phyloP scores from a whole-genome alignment of 2,329 filamentous ascomycete species.

The Pezicula radicicola region DNA sequence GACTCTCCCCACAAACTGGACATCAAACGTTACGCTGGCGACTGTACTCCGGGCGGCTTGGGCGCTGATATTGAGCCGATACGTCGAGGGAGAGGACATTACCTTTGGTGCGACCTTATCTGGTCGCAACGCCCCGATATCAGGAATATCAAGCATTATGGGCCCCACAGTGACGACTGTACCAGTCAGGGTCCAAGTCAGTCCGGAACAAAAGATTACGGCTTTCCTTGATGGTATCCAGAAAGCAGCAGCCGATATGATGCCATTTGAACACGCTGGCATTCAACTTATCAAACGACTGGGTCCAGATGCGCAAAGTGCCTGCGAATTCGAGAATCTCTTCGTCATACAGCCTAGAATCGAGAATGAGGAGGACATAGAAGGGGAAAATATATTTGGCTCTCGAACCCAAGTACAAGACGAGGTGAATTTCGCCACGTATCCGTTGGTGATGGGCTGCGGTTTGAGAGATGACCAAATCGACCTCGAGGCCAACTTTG shows the following conservation, averaged over 20 bases:
- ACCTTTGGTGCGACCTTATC: conserved; percentile 10
- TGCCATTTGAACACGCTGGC: conserved; percentile 46
- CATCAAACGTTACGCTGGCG: no score
- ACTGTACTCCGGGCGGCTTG: conserved; percentile 36
- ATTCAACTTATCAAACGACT: no score
- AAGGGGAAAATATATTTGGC: no score
- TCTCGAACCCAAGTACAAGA: no score
- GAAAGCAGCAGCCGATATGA: conserved; percentile 38
- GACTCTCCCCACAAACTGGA: no score
- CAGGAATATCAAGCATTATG: conserved; percentile 35
- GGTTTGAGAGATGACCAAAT: no score
- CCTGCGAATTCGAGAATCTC: conserved; percentile 21
- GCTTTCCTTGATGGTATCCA: not conserved
- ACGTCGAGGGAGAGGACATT: conserved; percentile 33
- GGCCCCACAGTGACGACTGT: conserved; percentile 17
- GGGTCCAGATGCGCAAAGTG: conserved; percentile 2
- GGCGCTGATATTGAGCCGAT: no score
- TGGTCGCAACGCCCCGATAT: conserved; percentile 32
- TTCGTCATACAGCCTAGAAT: conserved; percentile 4
- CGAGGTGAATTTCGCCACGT: no score
- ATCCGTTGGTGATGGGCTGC: no score
- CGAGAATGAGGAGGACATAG: conserved; percentile 27
- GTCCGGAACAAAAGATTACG: conserved; percentile 5
- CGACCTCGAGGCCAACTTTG: no score
- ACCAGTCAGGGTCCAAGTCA: not conserved